Percentiles rank a stretch among this genome's conserved stretches.
These are phyloP conservation scores for Chalaropsis ovoidea DNA, from an alignment of 2,329 filamentous ascomycete genomes.

Conservation along the genomic window DNA sequence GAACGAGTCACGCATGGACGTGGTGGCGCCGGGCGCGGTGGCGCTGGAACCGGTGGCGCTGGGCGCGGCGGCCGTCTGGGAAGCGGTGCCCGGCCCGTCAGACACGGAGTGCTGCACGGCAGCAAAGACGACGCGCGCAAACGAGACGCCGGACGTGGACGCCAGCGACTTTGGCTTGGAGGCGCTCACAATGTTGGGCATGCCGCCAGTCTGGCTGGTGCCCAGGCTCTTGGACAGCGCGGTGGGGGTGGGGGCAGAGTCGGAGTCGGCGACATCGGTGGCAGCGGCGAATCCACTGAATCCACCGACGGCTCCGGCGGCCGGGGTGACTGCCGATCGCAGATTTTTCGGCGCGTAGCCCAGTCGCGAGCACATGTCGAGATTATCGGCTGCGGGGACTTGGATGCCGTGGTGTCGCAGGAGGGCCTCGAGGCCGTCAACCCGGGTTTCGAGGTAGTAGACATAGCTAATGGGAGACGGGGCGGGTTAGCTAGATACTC, in stretches of 20 bases:
- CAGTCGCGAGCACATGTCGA: conserved; percentile 52
- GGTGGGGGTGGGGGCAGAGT: neutral
- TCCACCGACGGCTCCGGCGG: neutral
- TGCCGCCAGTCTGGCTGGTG: conserved; percentile 35
- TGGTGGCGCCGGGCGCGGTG: conserved; percentile 44
- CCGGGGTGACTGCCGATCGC: conserved; percentile 18
- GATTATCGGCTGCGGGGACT: conserved; percentile 60
- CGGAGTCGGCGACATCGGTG: neutral
- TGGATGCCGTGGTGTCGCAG: conserved; percentile 58
- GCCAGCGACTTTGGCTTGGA: conserved; percentile 74
- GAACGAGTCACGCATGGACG: conserved; percentile 89
- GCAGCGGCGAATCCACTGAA: neutral
- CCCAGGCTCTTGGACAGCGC: neutral
- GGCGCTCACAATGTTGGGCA: conserved; percentile 66
- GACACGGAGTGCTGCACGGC: conserved; percentile 68
- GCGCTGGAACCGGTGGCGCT: neutral
- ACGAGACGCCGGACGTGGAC: conserved; percentile 82
- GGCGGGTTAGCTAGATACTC: conserved; percentile 10
- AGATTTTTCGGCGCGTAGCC: conserved; percentile 32
- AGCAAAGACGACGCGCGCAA: conserved; percentile 86
- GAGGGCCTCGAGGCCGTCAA: conserved; percentile 71
- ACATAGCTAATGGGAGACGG: conserved; percentile 56
- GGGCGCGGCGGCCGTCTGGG: too few relatives aligned
- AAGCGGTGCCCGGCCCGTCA: conserved; percentile 32
- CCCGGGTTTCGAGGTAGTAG: conserved; percentile 81